Base-by-base conservation (phyloP, 768 basidiomycete species). In the Lyophyllum atratum region DNA sequence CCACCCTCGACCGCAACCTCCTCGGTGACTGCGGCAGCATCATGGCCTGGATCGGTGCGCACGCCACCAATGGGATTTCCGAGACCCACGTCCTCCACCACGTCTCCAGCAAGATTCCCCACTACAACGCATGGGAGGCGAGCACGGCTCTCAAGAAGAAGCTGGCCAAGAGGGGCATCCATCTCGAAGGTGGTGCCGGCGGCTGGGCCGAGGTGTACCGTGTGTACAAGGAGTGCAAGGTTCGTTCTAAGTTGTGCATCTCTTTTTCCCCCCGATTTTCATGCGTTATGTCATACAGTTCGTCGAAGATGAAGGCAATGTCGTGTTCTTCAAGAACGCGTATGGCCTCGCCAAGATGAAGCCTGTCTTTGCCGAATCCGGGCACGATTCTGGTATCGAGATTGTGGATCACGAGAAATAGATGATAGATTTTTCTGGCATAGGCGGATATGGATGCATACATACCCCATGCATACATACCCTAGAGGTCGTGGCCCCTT, bases 11-110 rank as follows among this genome's bases (percentile, higher is more conserved):
- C 72, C 91, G 93, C 47, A 85, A 70, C 66, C 81, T 93, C 34
- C 78, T 94, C 24, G 91, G 89, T 42, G 90, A 89, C 68, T 81
- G 85, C 54, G 94, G 95, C 46, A 79, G 74, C 42, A 64, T 95
- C 64, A 87, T 91, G 81, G 93, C 79, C 45, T 94, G 90, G 83
- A 82, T 98, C 60, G 95, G 95, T 42, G 85, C 86, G 1, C 83
- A 85, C 65, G 83, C 90, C 53, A 92, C 95, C 25, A 87, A 96
- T 72, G 93, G 95, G 63, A 95, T 97, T 69, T 93, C 91, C 3
- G 93, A 96, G 78, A 96, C 93, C 28, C 94, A 96, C 71, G 89
- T 97, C 55, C 75, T 86, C 22, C 96, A 98, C 74, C 96, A 98
- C 72, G 84, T 96, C 58, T 86, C 82, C 59, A 92, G 89, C 83